A percentile compares a stretch with the other conserved stretches of the same genome.
These are phyloP conservation scores for Epichloe sp. DNA, from an alignment of 2,329 filamentous ascomycete genomes.

Conservation along the genomic window DNA sequence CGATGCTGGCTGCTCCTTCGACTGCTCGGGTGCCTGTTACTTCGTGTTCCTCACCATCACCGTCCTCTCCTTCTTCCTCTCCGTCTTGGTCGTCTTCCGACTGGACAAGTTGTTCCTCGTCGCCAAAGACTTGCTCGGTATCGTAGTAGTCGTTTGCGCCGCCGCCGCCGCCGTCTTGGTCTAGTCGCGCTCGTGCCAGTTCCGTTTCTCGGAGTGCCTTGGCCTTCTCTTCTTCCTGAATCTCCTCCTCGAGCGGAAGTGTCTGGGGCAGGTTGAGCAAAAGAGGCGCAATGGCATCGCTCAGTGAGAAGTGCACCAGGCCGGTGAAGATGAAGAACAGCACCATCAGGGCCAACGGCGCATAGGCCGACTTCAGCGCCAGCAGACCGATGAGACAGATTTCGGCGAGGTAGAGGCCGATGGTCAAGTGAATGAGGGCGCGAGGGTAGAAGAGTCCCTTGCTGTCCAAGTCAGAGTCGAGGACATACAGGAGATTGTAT, in stretches of 20 bases:
- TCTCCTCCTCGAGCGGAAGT: constrained; percentile 41
- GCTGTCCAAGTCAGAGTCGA: constrained; percentile 69
- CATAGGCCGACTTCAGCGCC: constrained; percentile 51
- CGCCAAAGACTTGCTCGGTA: constrained; percentile 20
- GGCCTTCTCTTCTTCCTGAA: constrained; percentile 32
- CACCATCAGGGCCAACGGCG: constrained; percentile 64
- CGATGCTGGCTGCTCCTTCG: constrained; percentile 25
- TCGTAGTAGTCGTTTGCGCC: constrained; percentile 25
- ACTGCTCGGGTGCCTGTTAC: constrained; percentile 19
- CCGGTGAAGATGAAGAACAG: constrained; percentile 61
- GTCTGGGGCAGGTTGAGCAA: constrained; percentile 69
- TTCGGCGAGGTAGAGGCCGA: constrained; percentile 71
- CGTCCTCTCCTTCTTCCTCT: constrained; percentile 13
- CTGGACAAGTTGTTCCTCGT: constrained; percentile 14
- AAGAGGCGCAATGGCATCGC: constrained; percentile 60
- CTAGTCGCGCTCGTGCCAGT: constrained; percentile 11
- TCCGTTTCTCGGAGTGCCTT: constrained; percentile 22
- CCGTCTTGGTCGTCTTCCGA: constrained; percentile 16
- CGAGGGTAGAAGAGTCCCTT: constrained; percentile 78
- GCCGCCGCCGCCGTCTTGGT: constrained; percentile 6
- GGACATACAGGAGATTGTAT: constrained; percentile 84
- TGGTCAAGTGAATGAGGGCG: constrained; percentile 75
- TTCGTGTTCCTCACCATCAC: constrained; percentile 14
- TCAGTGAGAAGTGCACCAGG: constrained; percentile 63
- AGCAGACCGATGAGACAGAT: constrained; percentile 79